Evolutionary conservation across 805 yeast genomes (phyloP), one percentile per base, ranked within the genome.

Genomic region (Barnettozyma sucrosica): DNA sequence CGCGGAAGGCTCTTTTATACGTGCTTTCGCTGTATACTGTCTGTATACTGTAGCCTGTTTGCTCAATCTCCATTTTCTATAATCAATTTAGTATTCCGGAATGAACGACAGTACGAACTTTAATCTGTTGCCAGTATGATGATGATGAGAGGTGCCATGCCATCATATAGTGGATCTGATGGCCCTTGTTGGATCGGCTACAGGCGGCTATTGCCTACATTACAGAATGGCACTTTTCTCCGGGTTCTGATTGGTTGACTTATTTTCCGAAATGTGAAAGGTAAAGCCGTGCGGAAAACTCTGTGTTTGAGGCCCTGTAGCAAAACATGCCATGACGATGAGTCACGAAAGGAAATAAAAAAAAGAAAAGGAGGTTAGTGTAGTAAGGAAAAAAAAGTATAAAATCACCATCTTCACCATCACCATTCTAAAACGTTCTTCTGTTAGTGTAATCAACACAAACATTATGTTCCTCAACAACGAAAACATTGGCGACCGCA

Each of bases 401-500:
- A 28, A 28, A 28, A 16, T 28, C n/a, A 28, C 32, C 30, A 26
- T 26, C 30, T 11, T 26, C 4, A 6, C 14, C 11, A 11, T 26
- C 14, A 11, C 10, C 30, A 23, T 23, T n/a, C n/a, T n/a, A n/a
- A n/a, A n/a, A 24, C 6, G 26, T 26, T 13, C 11, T 26, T 26
- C 32, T 13, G 32, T 14, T 8, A 28, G 11, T 25, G 11, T 9
- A 25, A 4, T 16, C 11, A 13, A 11, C 4, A 28, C 32, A 28
- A 3, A 23, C 25, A 28, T 28, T 6, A 89, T 89, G 96, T 89
- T 87, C 76, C 81, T 87, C 62, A 77, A 83, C 61, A 89, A 89
- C 74, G 85, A 83, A 28, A 77, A 87, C 66, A 75, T 82, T 46
- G 97, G 97, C 47, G 96, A 89, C 69, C 79, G 95, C 65, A 63